Evolutionary conservation across 441 rosid genomes (phyloP), one percentile per base, ranked within the genome.

Genomic region (Jatropha multifida): DNA sequence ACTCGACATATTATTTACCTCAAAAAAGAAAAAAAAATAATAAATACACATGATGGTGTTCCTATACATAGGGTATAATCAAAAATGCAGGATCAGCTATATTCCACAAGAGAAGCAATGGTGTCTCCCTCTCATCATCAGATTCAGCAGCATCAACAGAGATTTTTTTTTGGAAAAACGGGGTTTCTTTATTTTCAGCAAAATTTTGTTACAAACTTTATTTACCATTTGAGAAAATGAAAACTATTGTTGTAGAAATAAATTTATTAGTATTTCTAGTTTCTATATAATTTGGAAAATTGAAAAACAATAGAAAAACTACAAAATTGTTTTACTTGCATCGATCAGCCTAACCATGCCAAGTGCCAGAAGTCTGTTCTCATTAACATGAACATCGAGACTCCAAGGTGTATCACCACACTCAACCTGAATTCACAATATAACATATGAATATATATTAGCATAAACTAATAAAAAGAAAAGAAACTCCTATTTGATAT

Each of bases 401-500:
- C 94, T 97, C 85, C 95, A 83, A 37, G 90, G 91, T 10, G 90
- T 90, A 79, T 83, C 90, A 68, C 86, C 92, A 80, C 77, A 84
- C 70, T 88, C 85, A 49, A 91, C 98, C 99, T 96, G 84, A 26
- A 74, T 18, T 76, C 78, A 74, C 38, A 68, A 65, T 51, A 17
- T 56, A 65, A 68, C 27, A 10, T 15, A 32, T 32, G 32, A 65
- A 51, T n/a, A 55, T 14, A 5, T 15, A 18, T 55, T n/a, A 55
- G 27, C 7, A 52, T 52, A 13, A 52, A 23, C 23, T 23, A 23
- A 23, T 23, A 23, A 23, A 23, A 23, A 23, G 0, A 23, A 23
- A 23, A 32, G 32, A 32, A 32, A 32, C 32, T 32, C 32, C 2
- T 32, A 32, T 32, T 32, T 32, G 32, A 32, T 32, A 32, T 32